Base-by-base conservation (phyloP, 1,284 basidiomycete genomes). In the Malassezia sympodialis region DNA sequence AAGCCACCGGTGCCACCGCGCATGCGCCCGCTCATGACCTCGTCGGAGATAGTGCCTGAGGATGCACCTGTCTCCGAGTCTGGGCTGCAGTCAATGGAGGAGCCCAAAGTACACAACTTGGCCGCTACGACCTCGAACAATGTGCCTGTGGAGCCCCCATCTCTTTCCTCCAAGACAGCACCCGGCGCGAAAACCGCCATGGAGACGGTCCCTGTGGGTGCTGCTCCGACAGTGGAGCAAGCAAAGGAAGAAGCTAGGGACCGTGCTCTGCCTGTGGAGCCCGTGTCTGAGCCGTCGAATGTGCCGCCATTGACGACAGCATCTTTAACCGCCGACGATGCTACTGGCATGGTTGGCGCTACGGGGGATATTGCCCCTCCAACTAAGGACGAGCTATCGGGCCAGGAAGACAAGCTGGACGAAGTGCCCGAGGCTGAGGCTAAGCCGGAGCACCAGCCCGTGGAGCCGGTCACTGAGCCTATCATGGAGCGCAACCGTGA, bases 21-120 rank as follows among this genome's bases (percentile, higher is more conserved):
- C 35, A 51, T 19, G 27, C 49, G 28, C 41, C 49, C 23, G 39
- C 40, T 28, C 39, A 28, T 40, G 41, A 8, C 39, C 17, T n/a
- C 49, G 17, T 24, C 26, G 19, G 49, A 51, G 39, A 23, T 23
- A 2, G 21, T 14, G 28, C 15, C 40, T 14, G 41, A 50, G 27
- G 7, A 14, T 17, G 31, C 46, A 7, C 7, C 46, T 11, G 19
- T 39, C 8, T 4, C 19, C 19, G 37, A 23, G 19, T 17, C 37
- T 14, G 19, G 21, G 8, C 19, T 19, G 4, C 12, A 34, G 12
- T 7, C 47, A 23, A 12, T 28, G 32, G 24, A 49, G 37, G 26
- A 24, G 37, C 24, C 35, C 24, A 17, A 24, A 31, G 19, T 12
- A 14, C 12, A 8, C 21, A 10, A 10, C 8, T 4, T 28, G 19